Conservation (phyloP, 768 basidiomycete genomes). For the Lactarius tabidus region DNA sequence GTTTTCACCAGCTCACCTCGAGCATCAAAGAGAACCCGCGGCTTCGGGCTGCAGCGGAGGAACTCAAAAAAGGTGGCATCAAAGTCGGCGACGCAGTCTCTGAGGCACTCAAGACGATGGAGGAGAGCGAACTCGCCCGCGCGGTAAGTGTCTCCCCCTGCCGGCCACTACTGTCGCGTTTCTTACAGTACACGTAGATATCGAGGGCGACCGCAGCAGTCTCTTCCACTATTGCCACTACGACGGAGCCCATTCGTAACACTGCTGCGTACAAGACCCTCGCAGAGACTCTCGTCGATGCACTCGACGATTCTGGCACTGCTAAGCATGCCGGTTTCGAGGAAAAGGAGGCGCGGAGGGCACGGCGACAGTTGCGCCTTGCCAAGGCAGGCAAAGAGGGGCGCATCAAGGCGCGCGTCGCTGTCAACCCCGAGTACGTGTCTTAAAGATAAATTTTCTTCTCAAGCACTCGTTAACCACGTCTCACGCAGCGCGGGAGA, state of each 20-base stretch:
- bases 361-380: constrained; percentile 73
- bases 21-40: constrained; percentile 96
- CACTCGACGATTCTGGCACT: constrained; percentile 89
- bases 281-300: constrained; percentile 85
- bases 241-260: constrained; percentile 96
- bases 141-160: constrained; percentile 47
- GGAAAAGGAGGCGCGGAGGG: constrained; percentile 85
- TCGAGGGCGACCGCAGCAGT: constrained; percentile 82
- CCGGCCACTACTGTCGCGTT: background rate
- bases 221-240: constrained; percentile 78
- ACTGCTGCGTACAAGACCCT: constrained; percentile 92
- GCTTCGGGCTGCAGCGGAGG: constrained; percentile 88
- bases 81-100: constrained; percentile 92
- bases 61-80: constrained; percentile 83
- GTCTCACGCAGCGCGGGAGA: constrained; percentile 66
- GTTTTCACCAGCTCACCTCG: constrained; percentile 68
- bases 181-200: constrained; percentile 48
- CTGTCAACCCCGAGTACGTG: constrained; percentile 78
- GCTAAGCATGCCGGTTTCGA: constrained; percentile 95
- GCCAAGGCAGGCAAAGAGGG: constrained; percentile 76
- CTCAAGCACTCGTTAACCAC: background rate
- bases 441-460: too few species aligned
- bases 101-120: constrained; percentile 88
- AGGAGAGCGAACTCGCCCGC: constrained; percentile 90
- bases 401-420: constrained; percentile 55